Evolutionary conservation across 164 flowering plant species (phyloP).

Genomic region (Chloranthus sessilifolius): DNA sequence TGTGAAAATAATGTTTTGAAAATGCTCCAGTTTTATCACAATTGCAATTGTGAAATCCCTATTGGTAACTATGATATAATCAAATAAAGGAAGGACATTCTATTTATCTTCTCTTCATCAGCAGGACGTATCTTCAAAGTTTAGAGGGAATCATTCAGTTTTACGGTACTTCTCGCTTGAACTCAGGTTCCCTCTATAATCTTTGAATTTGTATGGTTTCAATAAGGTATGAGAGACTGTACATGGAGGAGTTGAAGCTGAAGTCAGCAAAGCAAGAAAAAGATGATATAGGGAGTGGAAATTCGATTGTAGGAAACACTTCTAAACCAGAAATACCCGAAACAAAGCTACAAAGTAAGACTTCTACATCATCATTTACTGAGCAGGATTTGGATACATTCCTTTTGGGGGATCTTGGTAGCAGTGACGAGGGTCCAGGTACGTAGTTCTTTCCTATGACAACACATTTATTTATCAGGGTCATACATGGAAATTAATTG

Average conservation of each 20-base stretch:
- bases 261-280: slow-evolving; percentile 41
- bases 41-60: no score
- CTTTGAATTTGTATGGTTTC: slow-evolving; percentile 1
- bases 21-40: no score
- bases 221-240: slow-evolving; percentile 63
- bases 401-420: slow-evolving; percentile 91
- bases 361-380: slow-evolving; percentile 40
- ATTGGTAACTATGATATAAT: no score
- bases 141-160: not conserved
- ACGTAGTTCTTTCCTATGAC: not conserved
- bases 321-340: slow-evolving; percentile 31
- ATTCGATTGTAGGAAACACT: slow-evolving; percentile 22
- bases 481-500: not conserved
- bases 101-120: no score
- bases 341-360: slow-evolving; percentile 25
- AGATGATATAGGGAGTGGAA: slow-evolving; percentile 26
- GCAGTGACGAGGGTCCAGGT: slow-evolving; percentile 89
- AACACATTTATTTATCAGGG: not conserved
- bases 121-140: no score
- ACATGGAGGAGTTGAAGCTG: slow-evolving; percentile 45
- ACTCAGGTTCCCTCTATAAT: not conserved
- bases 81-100: no score
- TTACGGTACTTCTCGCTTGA: not conserved
- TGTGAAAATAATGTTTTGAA: no score
- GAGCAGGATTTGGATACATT: slow-evolving; percentile 94